These are phyloP conservation scores for Hydnomerulius pinastri DNA, from an alignment of 768 basidiomycete genomes.

Conservation along the genomic window DNA sequence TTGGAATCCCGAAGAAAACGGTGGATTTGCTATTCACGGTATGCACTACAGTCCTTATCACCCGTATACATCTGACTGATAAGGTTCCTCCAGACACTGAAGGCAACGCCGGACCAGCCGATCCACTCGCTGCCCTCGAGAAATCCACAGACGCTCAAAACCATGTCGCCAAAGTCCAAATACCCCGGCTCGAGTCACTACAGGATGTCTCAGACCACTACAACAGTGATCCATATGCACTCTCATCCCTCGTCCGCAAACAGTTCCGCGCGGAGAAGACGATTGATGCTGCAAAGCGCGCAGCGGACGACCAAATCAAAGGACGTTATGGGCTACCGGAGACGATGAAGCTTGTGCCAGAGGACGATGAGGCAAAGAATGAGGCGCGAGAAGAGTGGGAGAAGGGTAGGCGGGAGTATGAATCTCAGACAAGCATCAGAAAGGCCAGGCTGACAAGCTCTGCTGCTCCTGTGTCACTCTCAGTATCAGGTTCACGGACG, in stretches of 20 bases:
- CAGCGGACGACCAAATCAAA: conserved; percentile 70
- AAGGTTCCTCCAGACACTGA: conserved; percentile 60
- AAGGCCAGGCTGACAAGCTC: conserved; percentile 45
- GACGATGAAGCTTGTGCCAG: conserved; percentile 62
- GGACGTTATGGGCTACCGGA: conserved; percentile 77
- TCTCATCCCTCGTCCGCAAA: conserved; percentile 74
- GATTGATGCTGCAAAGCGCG: conserved; percentile 64
- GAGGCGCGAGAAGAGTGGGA: conserved; percentile 69
- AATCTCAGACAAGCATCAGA: conserved; percentile 46
- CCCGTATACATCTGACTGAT: conserved; percentile 1
- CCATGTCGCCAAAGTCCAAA: conserved; percentile 68
- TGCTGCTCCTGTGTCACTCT: conserved; percentile 20
- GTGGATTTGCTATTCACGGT: conserved; percentile 90
- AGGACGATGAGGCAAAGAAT: conserved; percentile 57
- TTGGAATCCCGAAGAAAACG: conserved; percentile 96
- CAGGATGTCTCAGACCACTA: conserved; percentile 75
- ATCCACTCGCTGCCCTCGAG: conserved; percentile 87
- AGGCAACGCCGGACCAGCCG: conserved; percentile 57
- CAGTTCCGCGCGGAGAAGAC: conserved; percentile 89
- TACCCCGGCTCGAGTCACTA: conserved; percentile 80
- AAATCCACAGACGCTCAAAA: conserved; percentile 83
- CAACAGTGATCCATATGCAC: conserved; percentile 83
- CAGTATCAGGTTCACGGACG: conserved; percentile 10
- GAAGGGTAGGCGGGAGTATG: conserved; percentile 49
- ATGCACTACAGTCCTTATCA: conserved; percentile 16